phyloP scores from a whole-genome alignment of 2,329 filamentous ascomycete species.

The Ophiostoma tasmaniense region DNA sequence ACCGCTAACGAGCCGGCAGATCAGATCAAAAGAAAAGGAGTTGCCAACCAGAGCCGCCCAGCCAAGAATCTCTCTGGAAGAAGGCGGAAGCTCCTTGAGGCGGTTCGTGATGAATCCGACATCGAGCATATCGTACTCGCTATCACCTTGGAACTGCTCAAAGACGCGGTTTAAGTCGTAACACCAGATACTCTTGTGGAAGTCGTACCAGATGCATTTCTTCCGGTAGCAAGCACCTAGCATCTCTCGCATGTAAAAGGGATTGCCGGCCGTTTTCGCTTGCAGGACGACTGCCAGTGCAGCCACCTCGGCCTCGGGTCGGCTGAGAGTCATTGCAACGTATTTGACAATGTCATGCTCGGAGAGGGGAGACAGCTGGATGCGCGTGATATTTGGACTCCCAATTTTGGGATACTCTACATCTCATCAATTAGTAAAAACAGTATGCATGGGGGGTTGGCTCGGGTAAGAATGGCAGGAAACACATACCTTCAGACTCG shows the following conservation, averaged over 20 bases:
- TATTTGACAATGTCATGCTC: conserved; percentile 78
- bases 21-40: conserved; percentile 73
- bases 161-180: conserved; percentile 83
- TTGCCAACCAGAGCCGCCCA: conserved; percentile 81
- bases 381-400: conserved; percentile 49
- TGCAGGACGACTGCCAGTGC: conserved; percentile 77
- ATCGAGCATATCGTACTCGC: conserved; percentile 70
- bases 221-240: conserved; percentile 78
- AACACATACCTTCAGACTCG: conserved; percentile 41
- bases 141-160: conserved; percentile 69
- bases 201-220: conserved; percentile 85
- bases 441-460: background rate
- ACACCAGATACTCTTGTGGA: conserved; percentile 71
- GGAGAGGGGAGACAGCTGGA: conserved; percentile 62
- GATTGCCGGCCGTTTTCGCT: conserved; percentile 80
- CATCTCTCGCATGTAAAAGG: conserved; percentile 88
- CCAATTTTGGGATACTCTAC: conserved; percentile 28
- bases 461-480: background rate
- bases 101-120: conserved; percentile 74
- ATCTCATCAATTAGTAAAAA: background rate
- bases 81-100: conserved; percentile 63
- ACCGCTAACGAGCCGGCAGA: conserved; percentile 67
- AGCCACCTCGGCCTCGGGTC: conserved; percentile 61
- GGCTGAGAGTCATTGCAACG: conserved; percentile 71
- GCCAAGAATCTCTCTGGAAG: conserved; percentile 68